phyloP scores from a whole-genome alignment of 352 stramenopile genomes.

The Globisporangium heterothallicum region DNA sequence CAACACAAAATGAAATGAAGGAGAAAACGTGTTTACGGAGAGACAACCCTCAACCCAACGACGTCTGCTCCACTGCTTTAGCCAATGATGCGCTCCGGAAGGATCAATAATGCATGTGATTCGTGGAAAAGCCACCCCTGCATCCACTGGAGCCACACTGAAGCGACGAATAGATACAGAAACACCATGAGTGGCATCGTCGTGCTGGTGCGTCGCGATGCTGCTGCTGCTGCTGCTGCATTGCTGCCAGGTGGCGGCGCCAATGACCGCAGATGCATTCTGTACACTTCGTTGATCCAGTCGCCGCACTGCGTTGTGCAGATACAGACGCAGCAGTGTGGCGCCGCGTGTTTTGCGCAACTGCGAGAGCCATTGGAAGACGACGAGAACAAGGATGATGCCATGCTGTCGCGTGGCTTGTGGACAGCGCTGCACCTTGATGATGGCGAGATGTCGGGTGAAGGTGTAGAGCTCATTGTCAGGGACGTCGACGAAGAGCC shows the following conservation, averaged over 20 bases:
- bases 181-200: too few species aligned
- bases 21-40: too few species aligned
- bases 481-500: background rate
- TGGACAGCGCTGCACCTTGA: conserved; percentile 19
- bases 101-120: background rate
- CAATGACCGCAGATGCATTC: conserved; percentile 12
- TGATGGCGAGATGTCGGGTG: background rate
- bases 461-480: background rate
- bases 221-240: too few species aligned
- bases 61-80: background rate
- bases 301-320: conserved; percentile 1
- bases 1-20: too few species aligned
- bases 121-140: background rate
- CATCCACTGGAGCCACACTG: too few species aligned
- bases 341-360: conserved; percentile 16
- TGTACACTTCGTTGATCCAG: conserved; percentile 21
- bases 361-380: conserved; percentile 16
- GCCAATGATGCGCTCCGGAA: background rate
- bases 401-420: conserved; percentile 22
- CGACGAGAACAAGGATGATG: conserved; percentile 2
- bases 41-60: too few species aligned
- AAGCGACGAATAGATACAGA: too few species aligned
- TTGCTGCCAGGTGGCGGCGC: too few species aligned
- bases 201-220: too few species aligned
- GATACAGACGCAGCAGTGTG: background rate